A percentile compares a stretch with the other conserved stretches of the same genome.
Conservation (phyloP, 148 eudicot genomes). For the Heliosperma pusillum region DNA sequence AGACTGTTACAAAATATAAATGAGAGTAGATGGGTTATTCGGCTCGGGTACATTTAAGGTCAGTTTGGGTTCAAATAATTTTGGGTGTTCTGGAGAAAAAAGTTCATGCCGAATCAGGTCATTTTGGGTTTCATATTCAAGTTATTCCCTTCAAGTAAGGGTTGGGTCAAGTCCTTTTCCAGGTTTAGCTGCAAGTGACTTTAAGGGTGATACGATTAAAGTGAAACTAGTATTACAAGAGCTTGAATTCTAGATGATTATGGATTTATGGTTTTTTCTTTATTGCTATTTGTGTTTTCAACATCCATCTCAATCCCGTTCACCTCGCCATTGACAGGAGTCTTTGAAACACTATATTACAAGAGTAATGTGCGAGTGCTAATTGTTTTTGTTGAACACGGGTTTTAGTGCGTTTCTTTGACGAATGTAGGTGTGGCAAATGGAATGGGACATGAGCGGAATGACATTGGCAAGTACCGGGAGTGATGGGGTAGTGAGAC, state of each 20-base stretch:
- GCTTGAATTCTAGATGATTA: background rate
- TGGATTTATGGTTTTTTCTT: background rate
- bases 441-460: conserved; percentile 99
- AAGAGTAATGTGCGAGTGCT: background rate
- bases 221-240: background rate
- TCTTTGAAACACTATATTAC: background rate
- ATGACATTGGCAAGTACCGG: conserved; percentile 93
- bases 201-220: background rate
- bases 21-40: no score
- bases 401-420: background rate
- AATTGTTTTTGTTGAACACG: background rate
- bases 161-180: background rate
- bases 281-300: no score
- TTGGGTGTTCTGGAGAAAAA: no score
- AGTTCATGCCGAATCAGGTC: no score
- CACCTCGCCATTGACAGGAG: background rate
- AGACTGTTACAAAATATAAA: no score
- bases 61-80: no score
- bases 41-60: no score
- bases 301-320: background rate
- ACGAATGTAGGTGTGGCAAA: conserved; percentile 70
- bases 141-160: background rate
- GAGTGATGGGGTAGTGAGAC: conserved; percentile 62
- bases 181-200: background rate
- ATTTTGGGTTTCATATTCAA: background rate